Base-by-base conservation (phyloP, 2,329 filamentous ascomycete genomes). In the Sclerotiophoma versabilis region DNA sequence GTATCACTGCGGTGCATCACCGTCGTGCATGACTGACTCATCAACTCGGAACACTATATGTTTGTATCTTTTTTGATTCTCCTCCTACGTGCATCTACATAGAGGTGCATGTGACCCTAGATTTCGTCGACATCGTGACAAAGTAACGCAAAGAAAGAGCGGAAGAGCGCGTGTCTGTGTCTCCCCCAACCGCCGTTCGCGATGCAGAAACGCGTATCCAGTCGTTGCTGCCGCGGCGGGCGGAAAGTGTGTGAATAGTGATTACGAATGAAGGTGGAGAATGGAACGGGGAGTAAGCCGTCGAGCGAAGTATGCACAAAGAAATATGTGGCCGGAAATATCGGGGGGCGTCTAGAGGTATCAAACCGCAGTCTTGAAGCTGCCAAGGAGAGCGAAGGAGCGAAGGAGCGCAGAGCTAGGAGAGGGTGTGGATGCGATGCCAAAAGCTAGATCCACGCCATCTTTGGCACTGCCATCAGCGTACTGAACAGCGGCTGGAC, bases 401-500 rank as follows among this genome's bases (percentile, higher is more conserved):
- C 5, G 10, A 4, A 34, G 32, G 15, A 34, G 19, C n/a, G 30
- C 20, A 14, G 11, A 39, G 29, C 38, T 29, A 19, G 5, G 10
- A 19, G 25, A 20, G 9, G 17, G 33, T 8, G 15, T 8, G 33
- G 19, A 27, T 11, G 25, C 6, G 9, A 15, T 4, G 15, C 15
- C 22, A 23, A 11, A 11, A 3, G 2, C 23, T 67, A 75, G 55
- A 75, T 75, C 72, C 72, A 75, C 15, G 72, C 72, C 68, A 73
- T 65, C 50, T 38, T 60, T 59, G 38, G 60, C 49, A 47, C 58
- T 30, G 38, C 66, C 65, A 48, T 68, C 66, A n/a, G n/a, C n/a
- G 10, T 62, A 46, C 32, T 66, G 59, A 70, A 73, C 6, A 96
- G 76, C 50, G 83, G 84, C 62, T 90, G 83, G 52, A 98, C 89